phyloP scores from a whole-genome alignment of 805 yeast genomes.

The Wickerhamiella australiensis region DNA sequence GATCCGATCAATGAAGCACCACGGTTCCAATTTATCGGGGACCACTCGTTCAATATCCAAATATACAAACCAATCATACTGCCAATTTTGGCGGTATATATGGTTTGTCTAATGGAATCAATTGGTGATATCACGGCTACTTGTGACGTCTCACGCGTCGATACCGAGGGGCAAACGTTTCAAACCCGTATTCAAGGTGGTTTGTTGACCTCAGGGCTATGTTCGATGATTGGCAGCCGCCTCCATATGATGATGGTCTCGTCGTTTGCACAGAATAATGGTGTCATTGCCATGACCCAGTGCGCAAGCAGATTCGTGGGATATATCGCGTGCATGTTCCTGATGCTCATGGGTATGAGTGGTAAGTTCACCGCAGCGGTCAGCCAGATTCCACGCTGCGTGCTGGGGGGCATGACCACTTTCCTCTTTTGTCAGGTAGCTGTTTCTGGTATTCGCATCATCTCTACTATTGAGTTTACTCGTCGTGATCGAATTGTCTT shows the following conservation, averaged over 20 bases:
- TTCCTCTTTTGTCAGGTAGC: slow-evolving; percentile 62
- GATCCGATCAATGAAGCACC: slow-evolving; percentile 53
- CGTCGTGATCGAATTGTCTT: slow-evolving; percentile 60
- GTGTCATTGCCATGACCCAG: slow-evolving; percentile 79
- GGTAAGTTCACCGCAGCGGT: slow-evolving; percentile 76
- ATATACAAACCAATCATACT: slow-evolving; percentile 74
- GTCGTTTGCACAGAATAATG: slow-evolving; percentile 85
- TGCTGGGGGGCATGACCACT: slow-evolving; percentile 75
- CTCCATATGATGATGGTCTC: slow-evolving; percentile 69
- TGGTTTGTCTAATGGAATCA: slow-evolving; percentile 78
- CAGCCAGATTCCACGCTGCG: slow-evolving; percentile 62
- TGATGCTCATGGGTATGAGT: slow-evolving; percentile 73
- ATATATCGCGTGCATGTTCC: slow-evolving; percentile 64
- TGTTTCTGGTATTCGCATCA: slow-evolving; percentile 55
- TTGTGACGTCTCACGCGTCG: slow-evolving; percentile 72
- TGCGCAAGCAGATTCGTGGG: slow-evolving; percentile 78
- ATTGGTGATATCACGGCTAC: slow-evolving; percentile 90
- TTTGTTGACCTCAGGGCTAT: slow-evolving; percentile 71
- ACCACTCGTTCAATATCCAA: slow-evolving; percentile 58
- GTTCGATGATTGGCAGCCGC: slow-evolving; percentile 61
- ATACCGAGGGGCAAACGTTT: slow-evolving; percentile 65
- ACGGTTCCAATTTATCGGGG: slow-evolving; percentile 74
- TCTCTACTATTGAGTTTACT: slow-evolving; percentile 40
- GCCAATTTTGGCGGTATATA: slow-evolving; percentile 68
- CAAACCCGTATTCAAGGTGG: slow-evolving; percentile 88